Percentiles rank a stretch among this genome's conserved stretches.
Evolutionary conservation across 805 yeast species (phyloP).

Genomic region (Ogataea polymorpha): DNA sequence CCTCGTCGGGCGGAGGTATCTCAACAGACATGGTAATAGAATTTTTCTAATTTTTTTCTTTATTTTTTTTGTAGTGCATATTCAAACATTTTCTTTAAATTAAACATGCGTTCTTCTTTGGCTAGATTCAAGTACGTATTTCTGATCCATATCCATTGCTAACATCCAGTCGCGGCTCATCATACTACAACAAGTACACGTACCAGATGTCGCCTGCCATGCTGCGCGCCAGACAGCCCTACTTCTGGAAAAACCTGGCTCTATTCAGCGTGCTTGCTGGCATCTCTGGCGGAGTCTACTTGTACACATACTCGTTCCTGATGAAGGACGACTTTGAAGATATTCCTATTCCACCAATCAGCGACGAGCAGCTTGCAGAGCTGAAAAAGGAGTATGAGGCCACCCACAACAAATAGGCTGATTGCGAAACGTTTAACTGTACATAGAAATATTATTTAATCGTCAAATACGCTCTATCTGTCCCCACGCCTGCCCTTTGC

Average conservation of each 20-base stretch:
- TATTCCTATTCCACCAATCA: slow-evolving; percentile 91
- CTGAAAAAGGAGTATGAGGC: slow-evolving; percentile 71
- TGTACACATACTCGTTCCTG: slow-evolving; percentile 61
- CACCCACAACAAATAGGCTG: slow-evolving; percentile 26
- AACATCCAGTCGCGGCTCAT: slow-evolving; percentile 23
- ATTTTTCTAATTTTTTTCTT: slow-evolving; percentile 3
- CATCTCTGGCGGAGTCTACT: slow-evolving; percentile 67
- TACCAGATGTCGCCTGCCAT: slow-evolving; percentile 87
- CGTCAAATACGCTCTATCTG: slow-evolving; percentile 4
- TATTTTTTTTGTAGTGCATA: slow-evolving; percentile 7
- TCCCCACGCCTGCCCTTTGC: slow-evolving; percentile 8
- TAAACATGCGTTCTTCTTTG: slow-evolving; percentile 24
- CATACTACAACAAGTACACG: slow-evolving; percentile 43
- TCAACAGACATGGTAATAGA: slow-evolving; percentile 13
- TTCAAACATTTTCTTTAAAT: slow-evolving; percentile 2
- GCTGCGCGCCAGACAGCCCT: slow-evolving; percentile 85
- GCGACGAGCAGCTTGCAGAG: slow-evolving; percentile 69
- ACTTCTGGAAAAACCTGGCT: slow-evolving; percentile 70
- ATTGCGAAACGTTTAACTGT: neutral
- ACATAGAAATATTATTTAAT: neutral
- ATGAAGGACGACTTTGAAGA: slow-evolving; percentile 82
- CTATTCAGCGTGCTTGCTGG: slow-evolving; percentile 57
- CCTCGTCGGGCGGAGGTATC: slow-evolving; percentile 75
- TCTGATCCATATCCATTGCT: slow-evolving; percentile 2
- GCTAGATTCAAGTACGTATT: slow-evolving; percentile 23